Evolutionary conservation across 2,329 filamentous ascomycete genomes (phyloP).

Genomic region (Xylaria digitata): DNA sequence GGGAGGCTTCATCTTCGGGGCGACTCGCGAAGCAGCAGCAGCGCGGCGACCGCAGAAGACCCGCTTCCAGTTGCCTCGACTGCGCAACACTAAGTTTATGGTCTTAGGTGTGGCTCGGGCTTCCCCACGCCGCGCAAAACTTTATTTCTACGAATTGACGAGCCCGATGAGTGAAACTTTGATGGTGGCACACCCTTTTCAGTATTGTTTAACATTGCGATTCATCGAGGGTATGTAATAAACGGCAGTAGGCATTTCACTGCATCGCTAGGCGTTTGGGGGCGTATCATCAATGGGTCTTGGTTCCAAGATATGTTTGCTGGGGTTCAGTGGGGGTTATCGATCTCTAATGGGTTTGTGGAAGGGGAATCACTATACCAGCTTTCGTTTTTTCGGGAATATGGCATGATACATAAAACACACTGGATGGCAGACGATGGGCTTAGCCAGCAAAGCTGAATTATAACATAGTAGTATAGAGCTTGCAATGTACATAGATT

Average conservation of each 20-base stretch:
- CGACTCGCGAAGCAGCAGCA: conserved; percentile 60
- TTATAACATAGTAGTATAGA: conserved; percentile 16
- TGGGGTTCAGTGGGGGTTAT: background rate
- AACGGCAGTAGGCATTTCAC: conserved; percentile 11
- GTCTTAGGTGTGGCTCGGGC: background rate
- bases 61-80: conserved; percentile 22
- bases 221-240: conserved; percentile 6
- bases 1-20: conserved; percentile 66
- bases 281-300: conserved; percentile 25
- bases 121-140: background rate
- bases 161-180: conserved; percentile 1
- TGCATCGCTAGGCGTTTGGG: conserved; percentile 30
- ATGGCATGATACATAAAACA: conserved; percentile 24
- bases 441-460: background rate
- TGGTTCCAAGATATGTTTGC: background rate
- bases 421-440: background rate
- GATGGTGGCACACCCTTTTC: background rate
- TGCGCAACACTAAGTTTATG: conserved; percentile 21
- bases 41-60: conserved; percentile 52
- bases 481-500: conserved; percentile 17
- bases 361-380: conserved; percentile 15
- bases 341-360: conserved; percentile 7
- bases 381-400: background rate
- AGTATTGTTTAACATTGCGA: conserved; percentile 23
- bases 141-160: conserved; percentile 20